Conservation (phyloP, 352 stramenopile species). For the Phytophthora pini region DNA sequence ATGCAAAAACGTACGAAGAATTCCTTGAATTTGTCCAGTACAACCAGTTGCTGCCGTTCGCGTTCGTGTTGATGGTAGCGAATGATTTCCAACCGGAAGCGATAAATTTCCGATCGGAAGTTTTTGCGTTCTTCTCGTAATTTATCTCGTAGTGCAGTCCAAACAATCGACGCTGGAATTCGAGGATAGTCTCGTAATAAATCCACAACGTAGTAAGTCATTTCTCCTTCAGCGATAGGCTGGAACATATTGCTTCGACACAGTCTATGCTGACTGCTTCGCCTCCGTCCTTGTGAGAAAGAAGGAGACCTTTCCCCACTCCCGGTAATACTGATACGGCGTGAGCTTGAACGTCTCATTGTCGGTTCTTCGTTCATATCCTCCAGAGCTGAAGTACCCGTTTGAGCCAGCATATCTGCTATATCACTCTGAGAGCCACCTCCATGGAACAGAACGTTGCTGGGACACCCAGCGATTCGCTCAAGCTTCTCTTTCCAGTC, state of each 20-base stretch:
- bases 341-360: not conserved
- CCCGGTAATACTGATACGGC: slow-evolving; percentile 14
- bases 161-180: slow-evolving; percentile 48
- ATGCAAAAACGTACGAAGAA: slow-evolving; percentile 57
- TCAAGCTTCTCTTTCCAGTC: slow-evolving; percentile 71
- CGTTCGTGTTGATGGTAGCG: slow-evolving; percentile 63
- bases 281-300: slow-evolving; percentile 23
- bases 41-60: slow-evolving; percentile 54
- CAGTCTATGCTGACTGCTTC: slow-evolving; percentile 39
- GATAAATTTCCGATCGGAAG: slow-evolving; percentile 69
- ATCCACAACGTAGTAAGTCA: slow-evolving; percentile 73
- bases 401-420: slow-evolving; percentile 28
- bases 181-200: slow-evolving; percentile 64
- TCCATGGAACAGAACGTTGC: slow-evolving; percentile 5
- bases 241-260: slow-evolving; percentile 18
- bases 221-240: slow-evolving; percentile 44
- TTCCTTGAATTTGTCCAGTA: slow-evolving; percentile 72
- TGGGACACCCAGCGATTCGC: slow-evolving; percentile 22
- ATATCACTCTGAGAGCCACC: slow-evolving; percentile 26
- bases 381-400: slow-evolving; percentile 14
- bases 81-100: slow-evolving; percentile 62
- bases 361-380: slow-evolving; percentile 9
- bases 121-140: slow-evolving; percentile 64
- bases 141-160: slow-evolving; percentile 57
- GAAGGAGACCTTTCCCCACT: slow-evolving; percentile 12